phyloP scores from a whole-genome alignment of 2,329 filamentous ascomycete species.

The Fusarium aywerte region DNA sequence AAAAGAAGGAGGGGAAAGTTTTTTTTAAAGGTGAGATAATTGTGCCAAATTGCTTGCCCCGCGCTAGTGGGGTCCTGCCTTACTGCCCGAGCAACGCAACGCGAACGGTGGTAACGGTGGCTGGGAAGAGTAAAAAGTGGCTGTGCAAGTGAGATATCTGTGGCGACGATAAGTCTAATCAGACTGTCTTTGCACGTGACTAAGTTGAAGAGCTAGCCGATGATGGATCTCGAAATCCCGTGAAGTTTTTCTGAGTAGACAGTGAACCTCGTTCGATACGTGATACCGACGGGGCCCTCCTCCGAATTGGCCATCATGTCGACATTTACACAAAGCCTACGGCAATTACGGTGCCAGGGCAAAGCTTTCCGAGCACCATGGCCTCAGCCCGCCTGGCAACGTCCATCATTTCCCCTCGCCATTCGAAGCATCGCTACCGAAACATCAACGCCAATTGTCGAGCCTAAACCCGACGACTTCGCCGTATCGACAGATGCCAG shows the following conservation, averaged over 20 bases:
- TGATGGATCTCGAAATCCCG: conserved; percentile 28
- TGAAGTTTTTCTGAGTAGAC: conserved; percentile 45
- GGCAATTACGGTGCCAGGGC: conserved; percentile 52
- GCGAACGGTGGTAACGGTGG: conserved; percentile 22
- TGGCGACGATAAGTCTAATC: conserved; percentile 22
- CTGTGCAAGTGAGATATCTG: neutral
- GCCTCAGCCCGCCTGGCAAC: conserved; percentile 43
- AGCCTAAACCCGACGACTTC: conserved; percentile 27
- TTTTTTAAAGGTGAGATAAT: conserved; percentile 47
- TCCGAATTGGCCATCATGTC: conserved; percentile 50
- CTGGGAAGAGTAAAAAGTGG: conserved; percentile 14
- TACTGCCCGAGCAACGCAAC: conserved; percentile 46
- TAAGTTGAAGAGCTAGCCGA: conserved; percentile 15
- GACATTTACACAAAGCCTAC: conserved; percentile 49
- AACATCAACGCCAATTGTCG: conserved; percentile 23
- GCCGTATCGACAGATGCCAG: conserved; percentile 32
- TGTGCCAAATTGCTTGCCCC: conserved; percentile 50
- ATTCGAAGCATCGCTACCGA: conserved; percentile 46
- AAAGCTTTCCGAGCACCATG: conserved; percentile 48
- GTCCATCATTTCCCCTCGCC: conserved; percentile 40
- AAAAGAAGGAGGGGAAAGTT: conserved; percentile 45
- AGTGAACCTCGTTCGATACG: conserved; percentile 38
- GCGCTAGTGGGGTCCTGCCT: conserved; percentile 46
- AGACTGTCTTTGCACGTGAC: conserved; percentile 43
- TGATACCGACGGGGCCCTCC: conserved; percentile 42